Evolutionary conservation across 2,329 filamentous ascomycete species (phyloP).

Genomic region (Raffaelea albimanens): DNA sequence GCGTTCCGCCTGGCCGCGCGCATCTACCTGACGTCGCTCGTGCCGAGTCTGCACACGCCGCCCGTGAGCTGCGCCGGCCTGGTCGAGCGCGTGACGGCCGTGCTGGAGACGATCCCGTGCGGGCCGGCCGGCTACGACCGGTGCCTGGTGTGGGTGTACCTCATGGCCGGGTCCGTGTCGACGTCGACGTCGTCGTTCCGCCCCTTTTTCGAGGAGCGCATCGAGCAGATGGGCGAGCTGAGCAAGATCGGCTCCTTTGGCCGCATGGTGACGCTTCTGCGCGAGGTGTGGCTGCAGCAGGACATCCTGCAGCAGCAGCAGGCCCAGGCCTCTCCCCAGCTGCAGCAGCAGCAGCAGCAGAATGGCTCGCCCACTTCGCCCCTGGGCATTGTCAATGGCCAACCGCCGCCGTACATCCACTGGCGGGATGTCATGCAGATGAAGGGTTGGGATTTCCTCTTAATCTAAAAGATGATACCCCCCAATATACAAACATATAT

Average conservation of each 20-base stretch:
- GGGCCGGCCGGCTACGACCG: slow-evolving; percentile 80
- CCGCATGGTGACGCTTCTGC: slow-evolving; percentile 66
- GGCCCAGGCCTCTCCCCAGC: slow-evolving; percentile 1
- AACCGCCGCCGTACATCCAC: slow-evolving; percentile 58
- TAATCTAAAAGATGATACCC: slow-evolving; percentile 50
- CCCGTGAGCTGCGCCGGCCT: slow-evolving; percentile 67
- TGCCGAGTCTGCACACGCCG: slow-evolving; percentile 74
- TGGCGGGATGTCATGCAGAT: slow-evolving; percentile 91
- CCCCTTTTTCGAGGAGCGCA: slow-evolving; percentile 65
- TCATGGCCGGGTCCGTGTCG: slow-evolving; percentile 75
- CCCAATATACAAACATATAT: slow-evolving; percentile 17
- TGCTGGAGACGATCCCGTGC: slow-evolving; percentile 72
- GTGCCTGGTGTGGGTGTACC: slow-evolving; percentile 84
- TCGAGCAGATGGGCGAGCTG: slow-evolving; percentile 65
- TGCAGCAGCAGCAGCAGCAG: neutral
- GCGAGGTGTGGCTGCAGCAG: slow-evolving; percentile 78
- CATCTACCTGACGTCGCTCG: slow-evolving; percentile 93
- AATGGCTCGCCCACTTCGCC: slow-evolving; percentile 24
- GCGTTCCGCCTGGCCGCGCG: slow-evolving; percentile 87
- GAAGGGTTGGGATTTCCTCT: slow-evolving; percentile 85
- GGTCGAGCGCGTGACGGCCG: slow-evolving; percentile 65
- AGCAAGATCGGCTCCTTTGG: slow-evolving; percentile 78
- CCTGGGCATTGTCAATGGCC: neutral
- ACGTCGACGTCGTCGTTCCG: slow-evolving; percentile 67
- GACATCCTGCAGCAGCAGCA: slow-evolving; percentile 26